Base-by-base conservation (phyloP, 2,329 filamentous ascomycete genomes). In the Colletotrichum sp. region DNA sequence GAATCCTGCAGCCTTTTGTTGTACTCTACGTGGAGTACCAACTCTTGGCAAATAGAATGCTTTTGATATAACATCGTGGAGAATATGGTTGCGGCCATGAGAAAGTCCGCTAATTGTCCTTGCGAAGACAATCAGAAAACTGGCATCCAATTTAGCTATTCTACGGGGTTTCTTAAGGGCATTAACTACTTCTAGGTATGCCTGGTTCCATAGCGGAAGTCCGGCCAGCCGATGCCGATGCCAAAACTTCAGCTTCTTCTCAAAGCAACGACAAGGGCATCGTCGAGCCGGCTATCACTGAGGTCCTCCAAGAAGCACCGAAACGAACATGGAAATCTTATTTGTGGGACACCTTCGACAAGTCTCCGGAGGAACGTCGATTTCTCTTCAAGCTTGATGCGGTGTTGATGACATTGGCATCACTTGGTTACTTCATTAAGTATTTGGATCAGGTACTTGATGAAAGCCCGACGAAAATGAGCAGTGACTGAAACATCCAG, bases 311-410 rank as follows among this genome's bases (percentile, higher is more conserved):
- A 30, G 75, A 82, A 36, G 80, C 78, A 3, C 85, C 84, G 1
- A 84, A 85, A 69, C 75, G 77, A 65, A 88, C 85, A 44, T 89
- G 88, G 88, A 83, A 83, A 16, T 88, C 87, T 0, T 87, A 88
- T 57, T 10, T 89, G 13, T 89, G 88, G 87, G 88, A 89, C 72
- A 87, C 86, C 0, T 83, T 88, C 24, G 85, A 86, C 75, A 86
- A 86, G 74, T 82, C 83, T 2, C 84, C 84, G 0, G 83, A 85
- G 52, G 86, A 87, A 76, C 81, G 83, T 6, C 80, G 77, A 7
- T 86, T 87, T 34, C 78, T 88, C 7, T 83, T 86, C 78, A 88
- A 87, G 78, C 79, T 88, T 2, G 86, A 88, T 52, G 83, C 83
- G 6, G 81, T 84, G 3, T 80, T 88, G 44, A 77, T 85, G 64